Percentiles rank a stretch among this genome's conserved stretches.
Evolutionary conservation across 257 asterid species (phyloP).

Genomic region (Solanum neorickii): DNA sequence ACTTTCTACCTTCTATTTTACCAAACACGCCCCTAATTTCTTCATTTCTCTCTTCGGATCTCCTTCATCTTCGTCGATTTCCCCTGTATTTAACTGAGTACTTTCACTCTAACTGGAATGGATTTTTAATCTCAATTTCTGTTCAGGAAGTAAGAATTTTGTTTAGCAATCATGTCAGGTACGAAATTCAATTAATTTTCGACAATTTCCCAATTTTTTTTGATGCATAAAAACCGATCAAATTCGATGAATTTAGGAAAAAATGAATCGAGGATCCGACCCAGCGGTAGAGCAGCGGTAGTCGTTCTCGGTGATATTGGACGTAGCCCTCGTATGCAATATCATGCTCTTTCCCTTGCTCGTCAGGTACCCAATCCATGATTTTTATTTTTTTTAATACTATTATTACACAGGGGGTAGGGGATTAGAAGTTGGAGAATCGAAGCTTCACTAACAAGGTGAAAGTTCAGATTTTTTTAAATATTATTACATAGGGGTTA

Average conservation of each 20-base stretch:
- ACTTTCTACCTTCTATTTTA: background rate
- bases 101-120: background rate
- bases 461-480: background rate
- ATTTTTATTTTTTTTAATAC: background rate
- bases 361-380: conserved; percentile 44
- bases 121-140: background rate
- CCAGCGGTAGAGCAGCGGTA: conserved; percentile 76
- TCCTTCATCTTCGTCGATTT: background rate
- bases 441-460: background rate
- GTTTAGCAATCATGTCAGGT: background rate
- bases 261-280: conserved; percentile 17
- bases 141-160: background rate
- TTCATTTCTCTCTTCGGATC: background rate
- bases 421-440: background rate
- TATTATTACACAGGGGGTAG: background rate
- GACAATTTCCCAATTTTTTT: background rate
- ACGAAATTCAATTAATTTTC: background rate
- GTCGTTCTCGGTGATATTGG: conserved; percentile 97
- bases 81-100: background rate
- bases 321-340: conserved; percentile 97
- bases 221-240: background rate
- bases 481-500: background rate
- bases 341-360: conserved; percentile 91
- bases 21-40: background rate
- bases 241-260: background rate